Evolutionary conservation across 352 stramenopile genomes (phyloP), one percentile per base, ranked within the genome.

Genomic region (Elongisporangium prolatum): DNA sequence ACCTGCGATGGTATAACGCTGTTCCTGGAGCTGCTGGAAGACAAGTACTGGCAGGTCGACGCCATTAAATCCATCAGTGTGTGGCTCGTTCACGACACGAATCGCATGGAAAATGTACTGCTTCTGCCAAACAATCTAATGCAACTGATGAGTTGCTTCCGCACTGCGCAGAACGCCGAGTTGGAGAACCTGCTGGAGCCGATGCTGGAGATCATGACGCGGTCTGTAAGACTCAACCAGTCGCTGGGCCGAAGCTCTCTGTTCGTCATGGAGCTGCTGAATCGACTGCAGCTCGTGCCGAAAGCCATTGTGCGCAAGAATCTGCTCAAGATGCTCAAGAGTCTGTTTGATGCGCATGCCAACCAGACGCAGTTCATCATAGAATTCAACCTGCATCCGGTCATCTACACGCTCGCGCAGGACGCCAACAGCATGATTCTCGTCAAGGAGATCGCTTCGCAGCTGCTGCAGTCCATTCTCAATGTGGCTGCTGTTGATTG

Each of bases 281-380:
- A 68, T 24, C 84, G 89, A 0, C 58, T 98, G 38, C 80, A 76
- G 5, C 77, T 89, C 11, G 75, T 88, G 25, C 78, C 84, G 3
- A 97, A 97, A 65, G 89, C 88, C 0, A 91, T 96, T 37, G 88
- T 97, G 40, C 81, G 88, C 49, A 97, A 95, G 57, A 95, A 95
- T 56, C 63, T 97, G 54, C 83, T 97, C 54, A 94, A 94, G 64
- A 97, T 97, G 73, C 85, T 98, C 56, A 94, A 97, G 63, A 79
- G 74, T 48, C 75, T 98, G 1, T 95, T 96, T 55, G 86, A 96
- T 59, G 84, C 81, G 21, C 89, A 97, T 60, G 84, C 86, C 14
- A 83, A 86, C 22, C 89, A 86, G 1, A 75, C 74, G 52, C 80
- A 96, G 60, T 95, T 97, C 51, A 67, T 97, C 16, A 72, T 95